Evolutionary conservation across 78 protist species (phyloP), one percentile per base, ranked within the genome.

Genomic region (Guillardia theta): DNA sequence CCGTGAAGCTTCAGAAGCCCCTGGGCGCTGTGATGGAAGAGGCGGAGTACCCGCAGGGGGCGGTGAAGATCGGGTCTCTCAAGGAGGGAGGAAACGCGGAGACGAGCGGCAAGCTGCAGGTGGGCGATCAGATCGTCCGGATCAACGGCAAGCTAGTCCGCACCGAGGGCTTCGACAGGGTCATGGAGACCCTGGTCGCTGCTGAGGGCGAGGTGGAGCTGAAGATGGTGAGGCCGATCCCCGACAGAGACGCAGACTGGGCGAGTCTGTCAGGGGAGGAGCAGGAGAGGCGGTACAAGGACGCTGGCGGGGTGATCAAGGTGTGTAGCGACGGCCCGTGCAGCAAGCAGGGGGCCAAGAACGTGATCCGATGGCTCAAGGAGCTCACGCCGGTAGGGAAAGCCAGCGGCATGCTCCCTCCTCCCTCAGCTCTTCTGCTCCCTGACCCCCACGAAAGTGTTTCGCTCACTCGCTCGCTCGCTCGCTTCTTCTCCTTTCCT

Each of bases 261-360:
- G 83, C 83, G 36, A 70, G 46, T 12, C 83, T 70, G 46, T 22
- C 36, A 22, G 41, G 1, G 83, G 83, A 70, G 83, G 83, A 70
- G 83, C 83, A 70, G 83, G 41, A 24, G 41, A 15, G 4, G 33
- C 83, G 83, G 5, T 70, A 70, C 41, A 22, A 22, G 36, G 70
- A 24, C 70, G 36, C 46, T 3, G 22, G 45, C 83, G 83, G 83
- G 46, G 83, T 70, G 8, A 12, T 70, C 83, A 70, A 70, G 83
- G 83, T 70, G 6, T 70, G 83, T 43, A 36, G 46, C 21, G 83
- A 70, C 83, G 83, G 83, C 83, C 83, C 83, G n/a, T 70, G 83
- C 83, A 24, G 46, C 3, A 24, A 33, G 45, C 83, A 70, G 22
- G 83, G 70, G 6, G 70, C 70, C 39, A 58, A 58, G 70, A 3